Conservation (phyloP, 441 rosid genomes). For the Flueggea neowawraea region DNA sequence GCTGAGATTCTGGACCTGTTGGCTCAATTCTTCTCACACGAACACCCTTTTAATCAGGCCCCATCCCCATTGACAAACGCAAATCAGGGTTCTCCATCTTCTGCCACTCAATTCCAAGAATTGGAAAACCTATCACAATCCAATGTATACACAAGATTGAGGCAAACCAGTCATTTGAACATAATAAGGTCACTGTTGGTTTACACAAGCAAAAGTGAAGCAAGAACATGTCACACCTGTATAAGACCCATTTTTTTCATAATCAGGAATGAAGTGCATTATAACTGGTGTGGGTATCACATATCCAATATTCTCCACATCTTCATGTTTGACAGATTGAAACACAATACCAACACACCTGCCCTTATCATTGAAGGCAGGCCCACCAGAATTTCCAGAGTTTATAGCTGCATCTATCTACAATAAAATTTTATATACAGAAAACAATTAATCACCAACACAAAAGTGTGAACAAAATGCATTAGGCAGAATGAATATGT, state of each 20-base stretch:
- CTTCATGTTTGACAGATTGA: conserved; percentile 92
- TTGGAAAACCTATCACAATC: conserved; percentile 62
- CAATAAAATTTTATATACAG: conserved; percentile 14
- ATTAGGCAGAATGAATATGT: background rate
- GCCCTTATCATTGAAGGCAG: conserved; percentile 91
- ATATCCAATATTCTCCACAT: conserved; percentile 92
- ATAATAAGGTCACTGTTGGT: no score
- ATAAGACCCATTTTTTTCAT: conserved; percentile 80
- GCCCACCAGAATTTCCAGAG: conserved; percentile 96
- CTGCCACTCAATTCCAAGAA: conserved; percentile 97
- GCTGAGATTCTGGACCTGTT: conserved; percentile 74
- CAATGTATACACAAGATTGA: background rate
- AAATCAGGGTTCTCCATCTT: conserved; percentile 97
- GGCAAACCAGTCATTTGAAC: no score
- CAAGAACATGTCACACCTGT: conserved; percentile 44
- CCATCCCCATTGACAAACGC: conserved; percentile 82
- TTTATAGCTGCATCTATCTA: conserved; percentile 99
- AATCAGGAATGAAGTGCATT: conserved; percentile 83
- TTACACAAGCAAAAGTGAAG: background rate
- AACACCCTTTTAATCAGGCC: conserved; percentile 83
- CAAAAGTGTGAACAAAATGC: background rate
- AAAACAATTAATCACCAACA: background rate
- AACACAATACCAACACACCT: conserved; percentile 95
- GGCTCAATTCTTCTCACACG: conserved; percentile 91
- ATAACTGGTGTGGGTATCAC: conserved; percentile 97